Evolutionary conservation across 2,329 filamentous ascomycete genomes (phyloP).

Genomic region (Keithomyces neogunnii): DNA sequence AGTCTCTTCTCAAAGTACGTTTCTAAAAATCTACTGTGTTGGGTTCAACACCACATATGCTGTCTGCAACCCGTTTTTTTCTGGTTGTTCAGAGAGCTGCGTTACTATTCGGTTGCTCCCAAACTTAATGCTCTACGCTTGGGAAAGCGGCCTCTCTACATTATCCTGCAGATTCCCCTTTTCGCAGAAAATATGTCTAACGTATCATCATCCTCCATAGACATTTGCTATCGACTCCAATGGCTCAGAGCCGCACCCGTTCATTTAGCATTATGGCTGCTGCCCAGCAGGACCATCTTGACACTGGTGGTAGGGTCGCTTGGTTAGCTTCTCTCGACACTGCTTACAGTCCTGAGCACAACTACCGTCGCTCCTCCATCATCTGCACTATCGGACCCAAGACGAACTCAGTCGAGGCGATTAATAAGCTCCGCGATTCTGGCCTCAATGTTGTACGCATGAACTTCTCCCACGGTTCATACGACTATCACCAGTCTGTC

Average conservation of each 20-base stretch:
- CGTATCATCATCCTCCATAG: conserved; percentile 3
- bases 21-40: neutral
- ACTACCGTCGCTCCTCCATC: conserved; percentile 95
- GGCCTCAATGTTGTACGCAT: conserved; percentile 98
- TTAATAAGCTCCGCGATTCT: conserved; percentile 83
- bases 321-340: conserved; percentile 73
- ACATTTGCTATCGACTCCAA: conserved; percentile 14
- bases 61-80: too few relatives aligned
- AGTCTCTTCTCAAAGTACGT: neutral
- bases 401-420: conserved; percentile 96
- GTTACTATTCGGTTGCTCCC: too few relatives aligned
- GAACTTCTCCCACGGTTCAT: conserved; percentile 82
- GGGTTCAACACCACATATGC: too few relatives aligned
- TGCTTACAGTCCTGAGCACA: conserved; percentile 74
- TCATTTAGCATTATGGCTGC: conserved; percentile 40
- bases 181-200: neutral
- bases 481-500: conserved; percentile 97
- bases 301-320: conserved; percentile 60
- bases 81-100: too few relatives aligned
- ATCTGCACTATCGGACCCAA: conserved; percentile 99
- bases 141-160: neutral
- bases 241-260: conserved; percentile 25
- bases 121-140: too few relatives aligned
- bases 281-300: conserved; percentile 79
- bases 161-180: neutral